A percentile compares a stretch with the other conserved stretches of the same genome.
phyloP scores from a whole-genome alignment of 441 rosid species.

The Viola pubescens region DNA sequence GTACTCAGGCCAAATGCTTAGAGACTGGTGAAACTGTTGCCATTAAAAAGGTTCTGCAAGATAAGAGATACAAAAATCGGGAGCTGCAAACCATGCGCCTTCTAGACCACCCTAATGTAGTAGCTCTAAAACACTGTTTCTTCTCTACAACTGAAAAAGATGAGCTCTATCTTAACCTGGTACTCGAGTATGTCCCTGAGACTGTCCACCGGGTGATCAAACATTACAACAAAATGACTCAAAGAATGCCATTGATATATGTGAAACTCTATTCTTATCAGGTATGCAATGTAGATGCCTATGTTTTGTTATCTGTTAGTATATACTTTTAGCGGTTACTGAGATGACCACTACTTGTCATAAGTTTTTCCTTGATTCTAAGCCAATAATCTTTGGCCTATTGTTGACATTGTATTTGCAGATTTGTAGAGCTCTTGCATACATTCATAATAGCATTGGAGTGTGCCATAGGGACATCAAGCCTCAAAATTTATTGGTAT shows the following conservation, averaged over 20 bases:
- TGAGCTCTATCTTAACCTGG: slow-evolving; percentile 68
- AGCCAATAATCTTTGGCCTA: neutral
- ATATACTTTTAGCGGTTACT: neutral
- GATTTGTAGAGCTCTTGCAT: slow-evolving; percentile 47
- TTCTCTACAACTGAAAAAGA: slow-evolving; percentile 66
- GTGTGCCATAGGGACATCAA: slow-evolving; percentile 48
- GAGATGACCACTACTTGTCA: neutral
- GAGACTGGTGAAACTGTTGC: slow-evolving; percentile 70
- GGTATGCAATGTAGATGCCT: slow-evolving; percentile 25
- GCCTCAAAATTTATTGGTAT: slow-evolving; percentile 47
- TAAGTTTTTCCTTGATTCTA: neutral
- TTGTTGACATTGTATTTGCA: slow-evolving; percentile 10
- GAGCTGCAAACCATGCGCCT: slow-evolving; percentile 74
- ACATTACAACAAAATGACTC: slow-evolving; percentile 58
- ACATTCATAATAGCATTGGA: slow-evolving; percentile 39
- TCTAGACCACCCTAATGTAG: slow-evolving; percentile 63
- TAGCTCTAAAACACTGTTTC: slow-evolving; percentile 79
- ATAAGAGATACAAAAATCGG: slow-evolving; percentile 68
- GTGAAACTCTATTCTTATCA: slow-evolving; percentile 66
- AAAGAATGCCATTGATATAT: slow-evolving; percentile 59
- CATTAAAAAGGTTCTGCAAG: slow-evolving; percentile 71
- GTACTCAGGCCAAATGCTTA: slow-evolving; percentile 52
- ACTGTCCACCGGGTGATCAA: slow-evolving; percentile 61
- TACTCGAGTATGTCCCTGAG: slow-evolving; percentile 74
- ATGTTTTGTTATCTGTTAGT: neutral